A percentile compares a stretch with the other conserved stretches of the same genome.
Conservation (phyloP, 1,284 basidiomycete genomes). For the Cryptococcus deneoformans region DNA sequence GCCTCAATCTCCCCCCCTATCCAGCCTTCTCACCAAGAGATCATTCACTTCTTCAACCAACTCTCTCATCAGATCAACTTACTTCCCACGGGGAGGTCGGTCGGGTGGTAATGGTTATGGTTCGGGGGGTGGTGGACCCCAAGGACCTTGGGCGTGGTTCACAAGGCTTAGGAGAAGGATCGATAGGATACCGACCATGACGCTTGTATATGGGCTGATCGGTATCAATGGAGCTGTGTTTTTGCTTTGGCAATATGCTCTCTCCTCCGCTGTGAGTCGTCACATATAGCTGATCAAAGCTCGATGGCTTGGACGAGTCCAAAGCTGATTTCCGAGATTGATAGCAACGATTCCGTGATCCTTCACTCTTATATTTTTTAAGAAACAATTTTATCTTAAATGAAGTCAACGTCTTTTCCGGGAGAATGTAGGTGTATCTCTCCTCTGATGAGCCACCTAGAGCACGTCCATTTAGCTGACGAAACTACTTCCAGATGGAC, state of each 20-base stretch:
- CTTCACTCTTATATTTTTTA: constrained; percentile 60
- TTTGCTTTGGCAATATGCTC: constrained; percentile 47
- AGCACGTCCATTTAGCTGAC: not conserved
- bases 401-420: constrained; percentile 62
- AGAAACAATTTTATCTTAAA: constrained; percentile 62
- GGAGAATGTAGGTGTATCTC: constrained; percentile 32
- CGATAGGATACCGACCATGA: constrained; percentile 29
- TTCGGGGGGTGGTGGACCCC: constrained; percentile 2
- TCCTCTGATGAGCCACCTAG: too few relatives aligned
- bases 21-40: not conserved
- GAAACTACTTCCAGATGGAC: constrained; percentile 64
- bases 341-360: constrained; percentile 52
- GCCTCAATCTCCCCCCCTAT: not conserved
- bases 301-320: not conserved
- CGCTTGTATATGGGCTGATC: constrained; percentile 40
- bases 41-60: not conserved
- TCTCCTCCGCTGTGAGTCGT: constrained; percentile 31
- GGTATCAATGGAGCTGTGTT: constrained; percentile 43
- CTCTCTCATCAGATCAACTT: constrained; percentile 12
- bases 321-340: not conserved
- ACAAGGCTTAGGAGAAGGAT: constrained; percentile 20
- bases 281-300: not conserved
- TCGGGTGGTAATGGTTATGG: constrained; percentile 16
- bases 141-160: constrained; percentile 16
- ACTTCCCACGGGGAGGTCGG: constrained; percentile 14